Evolutionary conservation across 805 yeast species (phyloP).

Genomic region (Kluyveromyces siamensis): DNA sequence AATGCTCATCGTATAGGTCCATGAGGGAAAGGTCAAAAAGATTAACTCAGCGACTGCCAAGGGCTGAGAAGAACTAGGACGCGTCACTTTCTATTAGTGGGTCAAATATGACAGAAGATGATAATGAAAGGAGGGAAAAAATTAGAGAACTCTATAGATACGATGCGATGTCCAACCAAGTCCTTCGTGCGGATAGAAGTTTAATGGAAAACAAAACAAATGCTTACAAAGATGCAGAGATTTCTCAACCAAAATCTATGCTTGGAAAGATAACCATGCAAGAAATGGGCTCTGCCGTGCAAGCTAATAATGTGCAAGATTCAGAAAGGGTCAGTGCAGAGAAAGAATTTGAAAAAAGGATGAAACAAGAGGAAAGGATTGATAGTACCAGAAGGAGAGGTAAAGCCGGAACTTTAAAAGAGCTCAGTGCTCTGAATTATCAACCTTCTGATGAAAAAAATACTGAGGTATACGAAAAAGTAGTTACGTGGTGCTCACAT

Average conservation of each 20-base stretch:
- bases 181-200: slow-evolving; percentile 49
- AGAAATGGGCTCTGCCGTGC: slow-evolving; percentile 54
- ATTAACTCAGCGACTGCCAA: neutral
- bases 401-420: slow-evolving; percentile 20
- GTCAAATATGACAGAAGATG: slow-evolving; percentile 9
- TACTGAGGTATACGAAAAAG: slow-evolving; percentile 40
- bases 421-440: slow-evolving; percentile 46
- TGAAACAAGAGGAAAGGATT: slow-evolving; percentile 4
- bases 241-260: slow-evolving; percentile 63
- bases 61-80: neutral
- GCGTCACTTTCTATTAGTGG: neutral
- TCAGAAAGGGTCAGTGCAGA: slow-evolving; percentile 11
- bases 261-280: slow-evolving; percentile 55
- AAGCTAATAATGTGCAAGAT: slow-evolving; percentile 10
- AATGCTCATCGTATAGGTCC: too few relatives aligned
- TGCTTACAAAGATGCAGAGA: slow-evolving; percentile 36
- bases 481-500: slow-evolving; percentile 51
- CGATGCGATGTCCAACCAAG: slow-evolving; percentile 73
- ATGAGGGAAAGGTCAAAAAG: too few relatives aligned
- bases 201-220: slow-evolving; percentile 35
- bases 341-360: slow-evolving; percentile 5
- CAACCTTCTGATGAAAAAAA: slow-evolving; percentile 52
- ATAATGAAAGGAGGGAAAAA: slow-evolving; percentile 12
- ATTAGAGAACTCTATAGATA: slow-evolving; percentile 40
- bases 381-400: neutral